Percentiles rank a stretch among this genome's conserved stretches.
Conservation (phyloP, 345 rosid species). For the Camelina hispida region DNA sequence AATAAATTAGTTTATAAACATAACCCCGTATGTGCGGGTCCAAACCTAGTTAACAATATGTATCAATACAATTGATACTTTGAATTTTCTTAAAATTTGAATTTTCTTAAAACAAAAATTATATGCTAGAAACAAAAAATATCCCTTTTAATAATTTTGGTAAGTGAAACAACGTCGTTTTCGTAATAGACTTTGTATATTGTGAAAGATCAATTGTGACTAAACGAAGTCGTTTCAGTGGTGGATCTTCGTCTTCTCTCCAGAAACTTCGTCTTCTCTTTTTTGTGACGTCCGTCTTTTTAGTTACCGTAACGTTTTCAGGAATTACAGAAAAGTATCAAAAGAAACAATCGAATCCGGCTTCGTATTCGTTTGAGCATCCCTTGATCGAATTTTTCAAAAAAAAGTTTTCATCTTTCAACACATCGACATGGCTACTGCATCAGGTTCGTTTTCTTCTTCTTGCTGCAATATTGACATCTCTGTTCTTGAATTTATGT, state of each 20-base stretch:
- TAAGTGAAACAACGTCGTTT: not conserved
- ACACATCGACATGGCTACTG: constrained; percentile 45
- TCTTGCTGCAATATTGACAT: constrained; percentile 3
- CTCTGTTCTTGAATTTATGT: not conserved
- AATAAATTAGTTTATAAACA: no score
- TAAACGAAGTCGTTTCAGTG: not conserved
- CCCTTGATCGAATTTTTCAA: not conserved
- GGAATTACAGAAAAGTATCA: not conserved
- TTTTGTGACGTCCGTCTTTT: not conserved
- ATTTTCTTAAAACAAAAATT: no score
- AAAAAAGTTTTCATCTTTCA: not conserved
- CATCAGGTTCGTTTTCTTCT: constrained; percentile 40
- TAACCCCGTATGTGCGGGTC: no score
- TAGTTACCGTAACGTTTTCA: not conserved
- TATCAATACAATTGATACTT: no score
- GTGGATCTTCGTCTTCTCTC: not conserved
- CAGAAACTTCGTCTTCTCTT: not conserved
- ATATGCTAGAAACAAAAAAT: no score
- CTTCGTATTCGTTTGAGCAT: not conserved
- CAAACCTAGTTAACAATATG: no score
- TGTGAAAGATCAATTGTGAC: no score
- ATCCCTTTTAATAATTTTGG: no score
- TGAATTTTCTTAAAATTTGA: no score
- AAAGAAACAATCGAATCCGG: not conserved
- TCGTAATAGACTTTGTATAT: no score